phyloP scores from a whole-genome alignment of 2,329 filamentous ascomycete species.

The Stachybotrys chartarum region DNA sequence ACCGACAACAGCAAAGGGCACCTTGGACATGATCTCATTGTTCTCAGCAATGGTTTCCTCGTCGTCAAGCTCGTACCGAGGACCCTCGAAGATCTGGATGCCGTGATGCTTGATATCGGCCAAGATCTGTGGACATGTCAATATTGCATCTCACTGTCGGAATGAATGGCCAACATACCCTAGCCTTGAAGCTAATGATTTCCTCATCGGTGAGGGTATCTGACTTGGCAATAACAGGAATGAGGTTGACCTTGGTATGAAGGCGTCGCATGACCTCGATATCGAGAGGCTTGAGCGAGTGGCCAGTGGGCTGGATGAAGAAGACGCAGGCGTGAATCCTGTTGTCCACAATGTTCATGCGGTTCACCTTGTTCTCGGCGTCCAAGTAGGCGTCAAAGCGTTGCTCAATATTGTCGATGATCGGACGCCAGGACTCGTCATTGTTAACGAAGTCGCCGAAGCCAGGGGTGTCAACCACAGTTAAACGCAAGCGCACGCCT shows the following conservation, averaged over 20 bases:
- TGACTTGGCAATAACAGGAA: slow-evolving; percentile 97
- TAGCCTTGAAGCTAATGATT: slow-evolving; percentile 87
- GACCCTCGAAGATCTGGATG: slow-evolving; percentile 98
- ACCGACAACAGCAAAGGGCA: slow-evolving; percentile 95
- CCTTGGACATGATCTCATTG: slow-evolving; percentile 99
- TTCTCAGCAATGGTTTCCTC: slow-evolving; percentile 99
- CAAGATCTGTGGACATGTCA: slow-evolving; percentile 61
- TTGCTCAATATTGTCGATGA: slow-evolving; percentile 99
- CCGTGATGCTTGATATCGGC: slow-evolving; percentile 94
- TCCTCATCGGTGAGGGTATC: slow-evolving; percentile 98
- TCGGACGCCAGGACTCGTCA: slow-evolving; percentile 97
- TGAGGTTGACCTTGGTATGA: slow-evolving; percentile 99
- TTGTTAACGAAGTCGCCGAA: slow-evolving; percentile 99
- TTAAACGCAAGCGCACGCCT: slow-evolving; percentile 89
- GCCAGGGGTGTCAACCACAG: slow-evolving; percentile 94
- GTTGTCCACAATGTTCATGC: slow-evolving; percentile 99
- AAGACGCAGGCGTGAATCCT: slow-evolving; percentile 98
- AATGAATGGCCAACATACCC: slow-evolving; percentile 57
- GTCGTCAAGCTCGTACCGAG: slow-evolving; percentile 96
- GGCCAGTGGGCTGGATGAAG: slow-evolving; percentile 98
- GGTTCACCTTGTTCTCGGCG: slow-evolving; percentile 99
- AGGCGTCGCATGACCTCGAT: slow-evolving; percentile 99
- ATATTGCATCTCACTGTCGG: slow-evolving; percentile 1
- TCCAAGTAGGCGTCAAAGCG: slow-evolving; percentile 97
- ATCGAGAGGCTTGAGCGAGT: slow-evolving; percentile 96